Evolutionary conservation across 495 filamentous ascomycete species (phyloP).

Genomic region (Pseudomonodictys pantanalensis): DNA sequence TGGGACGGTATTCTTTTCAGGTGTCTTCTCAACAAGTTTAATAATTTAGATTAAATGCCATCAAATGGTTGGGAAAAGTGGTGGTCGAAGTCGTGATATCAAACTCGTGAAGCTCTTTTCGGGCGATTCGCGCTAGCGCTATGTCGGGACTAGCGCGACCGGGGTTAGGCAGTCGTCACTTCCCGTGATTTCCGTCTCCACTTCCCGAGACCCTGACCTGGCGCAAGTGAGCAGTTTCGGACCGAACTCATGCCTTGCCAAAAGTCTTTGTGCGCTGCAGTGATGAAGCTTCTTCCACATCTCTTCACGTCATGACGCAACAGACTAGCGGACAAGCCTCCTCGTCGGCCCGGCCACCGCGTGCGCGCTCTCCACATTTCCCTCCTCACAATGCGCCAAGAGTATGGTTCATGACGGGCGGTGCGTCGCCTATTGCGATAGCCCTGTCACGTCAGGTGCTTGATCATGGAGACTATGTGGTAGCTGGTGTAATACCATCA

Average conservation of each 20-base stretch:
- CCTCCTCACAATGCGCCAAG: conserved; percentile 58
- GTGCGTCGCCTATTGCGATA: conserved; percentile 74
- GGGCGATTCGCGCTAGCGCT: conserved; percentile 1
- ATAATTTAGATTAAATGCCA: too few relatives aligned
- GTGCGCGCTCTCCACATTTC: conserved; percentile 47
- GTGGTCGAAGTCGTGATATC: not conserved
- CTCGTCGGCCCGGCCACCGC: conserved; percentile 30
- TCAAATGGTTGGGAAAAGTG: not conserved
- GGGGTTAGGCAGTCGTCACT: conserved; percentile 17
- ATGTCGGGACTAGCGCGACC: not conserved
- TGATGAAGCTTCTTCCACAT: not conserved
- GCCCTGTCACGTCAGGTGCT: conserved; percentile 71
- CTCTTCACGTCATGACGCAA: conserved; percentile 20
- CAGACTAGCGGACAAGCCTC: conserved; percentile 14
- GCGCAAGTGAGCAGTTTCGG: too few relatives aligned
- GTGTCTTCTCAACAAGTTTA: too few relatives aligned
- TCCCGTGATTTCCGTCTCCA: not conserved
- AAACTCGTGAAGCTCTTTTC: not conserved
- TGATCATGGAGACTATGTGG: conserved; percentile 80
- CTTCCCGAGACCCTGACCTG: too few relatives aligned
- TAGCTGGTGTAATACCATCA: conserved; percentile 66
- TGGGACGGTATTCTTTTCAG: too few relatives aligned
- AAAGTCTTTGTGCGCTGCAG: not conserved
- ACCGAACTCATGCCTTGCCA: not conserved
- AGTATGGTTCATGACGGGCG: conserved; percentile 87